Conservation (phyloP, 805 yeast genomes). For the Zygosaccharomyces rouxii region DNA sequence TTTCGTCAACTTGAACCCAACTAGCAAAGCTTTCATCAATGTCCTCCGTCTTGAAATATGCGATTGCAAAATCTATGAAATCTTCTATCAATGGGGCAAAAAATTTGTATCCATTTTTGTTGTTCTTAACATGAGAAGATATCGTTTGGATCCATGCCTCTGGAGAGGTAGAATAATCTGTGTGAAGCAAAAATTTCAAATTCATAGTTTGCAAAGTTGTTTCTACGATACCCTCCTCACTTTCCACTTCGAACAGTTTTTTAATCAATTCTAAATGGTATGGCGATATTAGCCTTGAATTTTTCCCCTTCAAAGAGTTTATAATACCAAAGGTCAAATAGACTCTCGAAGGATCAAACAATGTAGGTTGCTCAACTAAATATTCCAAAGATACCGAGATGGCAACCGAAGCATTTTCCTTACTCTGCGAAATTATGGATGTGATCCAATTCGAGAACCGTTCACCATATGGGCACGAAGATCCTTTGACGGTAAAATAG, state of each 20-base stretch:
- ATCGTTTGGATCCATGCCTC: slow-evolving; percentile 36
- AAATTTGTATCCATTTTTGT: slow-evolving; percentile 24
- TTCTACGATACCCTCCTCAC: slow-evolving; percentile 53
- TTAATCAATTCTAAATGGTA: slow-evolving; percentile 32
- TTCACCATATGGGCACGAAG: slow-evolving; percentile 56
- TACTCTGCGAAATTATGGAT: slow-evolving; percentile 12
- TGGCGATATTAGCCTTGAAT: slow-evolving; percentile 18
- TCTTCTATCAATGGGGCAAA: slow-evolving; percentile 35
- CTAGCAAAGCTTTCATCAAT: neutral
- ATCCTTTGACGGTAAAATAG: slow-evolving; percentile 46
- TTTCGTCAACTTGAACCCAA: slow-evolving; percentile 9
- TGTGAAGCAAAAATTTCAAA: slow-evolving; percentile 42
- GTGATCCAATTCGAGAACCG: slow-evolving; percentile 44
- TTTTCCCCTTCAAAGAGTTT: slow-evolving; percentile 41
- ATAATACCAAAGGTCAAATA: slow-evolving; percentile 55
- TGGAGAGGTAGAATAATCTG: slow-evolving; percentile 30
- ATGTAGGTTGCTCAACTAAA: slow-evolving; percentile 43
- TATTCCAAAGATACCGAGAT: slow-evolving; percentile 38
- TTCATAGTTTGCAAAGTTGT: slow-evolving; percentile 48
- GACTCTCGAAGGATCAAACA: slow-evolving; percentile 69
- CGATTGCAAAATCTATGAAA: slow-evolving; percentile 38
- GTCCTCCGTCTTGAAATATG: slow-evolving; percentile 33
- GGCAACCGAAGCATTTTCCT: slow-evolving; percentile 3
- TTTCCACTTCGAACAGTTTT: slow-evolving; percentile 36
- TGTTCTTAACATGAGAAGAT: slow-evolving; percentile 36